These are phyloP conservation scores for Gillenia trifoliata DNA, from an alignment of 306 rosid species.

Conservation along the genomic window DNA sequence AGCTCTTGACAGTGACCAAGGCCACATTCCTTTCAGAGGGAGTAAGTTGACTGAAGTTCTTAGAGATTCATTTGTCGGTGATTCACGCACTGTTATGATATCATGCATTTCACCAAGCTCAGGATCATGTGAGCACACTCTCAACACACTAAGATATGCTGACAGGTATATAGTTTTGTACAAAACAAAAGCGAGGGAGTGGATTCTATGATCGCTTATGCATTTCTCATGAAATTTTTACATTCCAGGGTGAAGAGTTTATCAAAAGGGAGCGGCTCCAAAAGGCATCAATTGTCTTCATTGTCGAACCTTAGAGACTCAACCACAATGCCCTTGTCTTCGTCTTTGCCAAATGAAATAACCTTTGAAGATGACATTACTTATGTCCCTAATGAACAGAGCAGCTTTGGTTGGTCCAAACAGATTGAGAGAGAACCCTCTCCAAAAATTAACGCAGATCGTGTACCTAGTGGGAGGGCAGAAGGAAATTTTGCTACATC, in stretches of 20 bases:
- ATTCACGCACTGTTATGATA: conserved; percentile 85
- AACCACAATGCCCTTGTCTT: conserved; percentile 45
- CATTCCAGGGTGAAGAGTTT: conserved; percentile 64
- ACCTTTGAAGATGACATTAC: conserved; percentile 45
- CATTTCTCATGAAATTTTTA: conserved; percentile 2
- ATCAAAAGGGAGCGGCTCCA: conserved; percentile 63
- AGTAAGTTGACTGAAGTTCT: conserved; percentile 88
- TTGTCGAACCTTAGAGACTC: conserved; percentile 55
- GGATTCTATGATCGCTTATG: background rate
- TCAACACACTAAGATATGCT: conserved; percentile 83
- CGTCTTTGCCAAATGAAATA: conserved; percentile 35
- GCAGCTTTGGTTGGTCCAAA: conserved; percentile 70
- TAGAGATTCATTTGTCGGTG: conserved; percentile 79
- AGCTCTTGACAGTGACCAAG: conserved; percentile 83
- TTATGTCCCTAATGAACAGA: conserved; percentile 48
- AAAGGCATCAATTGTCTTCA: conserved; percentile 54
- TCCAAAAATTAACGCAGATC: conserved; percentile 44
- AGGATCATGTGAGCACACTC: conserved; percentile 85
- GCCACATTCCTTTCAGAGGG: conserved; percentile 91
- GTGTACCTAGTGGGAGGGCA: conserved; percentile 57
- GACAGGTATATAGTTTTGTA: conserved; percentile 51
- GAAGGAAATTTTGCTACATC: conserved; percentile 48
- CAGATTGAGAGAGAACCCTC: conserved; percentile 64
- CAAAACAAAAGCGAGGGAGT: background rate
- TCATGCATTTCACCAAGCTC: conserved; percentile 88